A percentile compares a stretch with the other conserved stretches of the same genome.
phyloP scores from a whole-genome alignment of 2,329 filamentous ascomycete genomes.

The Fusarium annulatum region DNA sequence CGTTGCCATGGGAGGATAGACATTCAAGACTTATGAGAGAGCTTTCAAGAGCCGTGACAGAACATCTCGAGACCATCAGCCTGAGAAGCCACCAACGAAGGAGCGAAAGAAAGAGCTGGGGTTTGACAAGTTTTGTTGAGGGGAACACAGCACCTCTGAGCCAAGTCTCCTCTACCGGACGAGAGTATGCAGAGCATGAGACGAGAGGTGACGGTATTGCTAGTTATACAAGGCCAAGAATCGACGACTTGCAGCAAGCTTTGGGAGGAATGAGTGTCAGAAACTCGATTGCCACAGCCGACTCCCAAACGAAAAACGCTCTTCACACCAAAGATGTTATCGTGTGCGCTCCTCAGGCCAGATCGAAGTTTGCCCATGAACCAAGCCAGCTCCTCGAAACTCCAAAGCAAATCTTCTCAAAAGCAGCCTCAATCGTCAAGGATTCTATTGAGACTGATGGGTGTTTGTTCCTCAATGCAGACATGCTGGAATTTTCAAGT shows the following conservation, averaged over 20 bases:
- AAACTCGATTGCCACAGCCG: background rate
- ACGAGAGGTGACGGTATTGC: background rate
- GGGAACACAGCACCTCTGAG: slow-evolving; percentile 38
- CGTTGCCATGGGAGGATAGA: slow-evolving; percentile 39
- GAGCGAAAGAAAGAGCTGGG: slow-evolving; percentile 52
- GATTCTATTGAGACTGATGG: slow-evolving; percentile 56
- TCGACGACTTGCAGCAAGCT: background rate
- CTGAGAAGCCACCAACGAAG: slow-evolving; percentile 44
- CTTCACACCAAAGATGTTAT: background rate
- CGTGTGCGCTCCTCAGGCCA: background rate
- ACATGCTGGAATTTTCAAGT: slow-evolving; percentile 43
- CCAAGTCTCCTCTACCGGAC: background rate
- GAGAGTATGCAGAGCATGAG: background rate
- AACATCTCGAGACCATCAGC: slow-evolving; percentile 50
- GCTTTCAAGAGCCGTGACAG: slow-evolving; percentile 49
- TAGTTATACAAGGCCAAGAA: slow-evolving; percentile 11
- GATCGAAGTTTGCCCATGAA: background rate
- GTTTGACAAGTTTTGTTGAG: slow-evolving; percentile 52
- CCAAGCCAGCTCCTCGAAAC: background rate
- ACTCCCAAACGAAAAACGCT: background rate
- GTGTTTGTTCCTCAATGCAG: slow-evolving; percentile 49
- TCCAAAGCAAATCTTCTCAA: slow-evolving; percentile 50
- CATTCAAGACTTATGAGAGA: slow-evolving; percentile 43
- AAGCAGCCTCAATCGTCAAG: slow-evolving; percentile 57
- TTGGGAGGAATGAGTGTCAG: slow-evolving; percentile 4